phyloP scores from a whole-genome alignment of 1,284 basidiomycete genomes.

The Ceratobasidium theobromae region DNA sequence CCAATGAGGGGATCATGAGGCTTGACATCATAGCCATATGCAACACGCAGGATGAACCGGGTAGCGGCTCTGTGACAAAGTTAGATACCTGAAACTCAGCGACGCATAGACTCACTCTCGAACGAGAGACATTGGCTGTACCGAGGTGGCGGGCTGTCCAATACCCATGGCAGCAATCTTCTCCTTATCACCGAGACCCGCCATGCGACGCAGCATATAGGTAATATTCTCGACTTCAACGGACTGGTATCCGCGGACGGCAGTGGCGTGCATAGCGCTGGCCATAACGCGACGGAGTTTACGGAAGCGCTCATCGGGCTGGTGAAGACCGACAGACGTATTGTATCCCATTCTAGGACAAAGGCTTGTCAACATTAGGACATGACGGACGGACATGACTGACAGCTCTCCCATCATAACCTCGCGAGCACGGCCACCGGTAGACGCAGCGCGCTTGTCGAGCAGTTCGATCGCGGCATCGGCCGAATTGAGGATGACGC shows the following conservation, averaged over 20 bases:
- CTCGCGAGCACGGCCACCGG: slow-evolving; percentile 67
- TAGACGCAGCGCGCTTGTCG: slow-evolving; percentile 66
- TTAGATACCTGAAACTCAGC: background rate
- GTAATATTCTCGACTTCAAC: slow-evolving; percentile 15
- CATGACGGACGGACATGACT: slow-evolving; percentile 34
- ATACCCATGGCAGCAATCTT: background rate
- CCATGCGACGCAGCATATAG: slow-evolving; percentile 38
- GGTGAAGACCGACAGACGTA: slow-evolving; percentile 33
- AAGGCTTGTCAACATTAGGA: slow-evolving; percentile 1
- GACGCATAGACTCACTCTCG: slow-evolving; percentile 8
- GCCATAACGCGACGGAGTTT: slow-evolving; percentile 29
- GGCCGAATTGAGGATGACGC: slow-evolving; percentile 64
- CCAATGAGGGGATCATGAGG: slow-evolving; percentile 31
- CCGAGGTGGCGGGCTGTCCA: slow-evolving; percentile 4
- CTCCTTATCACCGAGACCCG: slow-evolving; percentile 37
- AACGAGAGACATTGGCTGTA: slow-evolving; percentile 18
- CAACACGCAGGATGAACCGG: slow-evolving; percentile 31
- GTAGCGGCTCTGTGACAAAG: slow-evolving; percentile 21
- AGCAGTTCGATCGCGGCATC: slow-evolving; percentile 62
- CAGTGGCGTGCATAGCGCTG: slow-evolving; percentile 22
- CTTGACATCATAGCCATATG: slow-evolving; percentile 34
- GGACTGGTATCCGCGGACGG: slow-evolving; percentile 19
- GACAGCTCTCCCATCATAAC: slow-evolving; percentile 63
- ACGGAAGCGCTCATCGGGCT: slow-evolving; percentile 18
- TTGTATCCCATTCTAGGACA: slow-evolving; percentile 28